phyloP scores from a whole-genome alignment of 305 asterid species.

The Solanum chacoense region DNA sequence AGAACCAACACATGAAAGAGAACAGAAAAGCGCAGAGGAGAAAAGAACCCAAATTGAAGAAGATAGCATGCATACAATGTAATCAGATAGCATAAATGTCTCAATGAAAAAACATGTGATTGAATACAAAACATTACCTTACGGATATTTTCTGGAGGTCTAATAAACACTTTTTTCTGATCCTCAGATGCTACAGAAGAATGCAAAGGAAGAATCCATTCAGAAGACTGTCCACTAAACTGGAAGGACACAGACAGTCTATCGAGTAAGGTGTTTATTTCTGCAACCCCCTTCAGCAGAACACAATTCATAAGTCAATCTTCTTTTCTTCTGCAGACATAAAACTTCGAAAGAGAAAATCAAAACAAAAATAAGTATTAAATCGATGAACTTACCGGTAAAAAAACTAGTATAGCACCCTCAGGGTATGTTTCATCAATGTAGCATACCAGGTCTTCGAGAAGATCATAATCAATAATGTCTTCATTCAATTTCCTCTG shows the following conservation, averaged over 20 bases:
- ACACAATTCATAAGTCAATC: neutral
- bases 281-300: slow-evolving; percentile 76
- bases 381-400: slow-evolving; percentile 51
- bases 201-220: slow-evolving; percentile 94
- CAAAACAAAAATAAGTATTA: slow-evolving; percentile 1
- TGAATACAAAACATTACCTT: slow-evolving; percentile 36
- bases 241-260: slow-evolving; percentile 63
- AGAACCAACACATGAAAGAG: neutral
- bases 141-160: slow-evolving; percentile 79
- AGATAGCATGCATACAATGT: neutral
- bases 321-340: neutral
- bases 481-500: slow-evolving; percentile 92
- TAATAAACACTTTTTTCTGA: slow-evolving; percentile 81
- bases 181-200: slow-evolving; percentile 92
- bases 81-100: neutral
- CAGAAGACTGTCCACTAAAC: slow-evolving; percentile 75
- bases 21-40: neutral
- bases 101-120: neutral
- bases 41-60: neutral
- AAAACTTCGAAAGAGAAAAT: neutral
- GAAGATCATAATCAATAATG: slow-evolving; percentile 78
- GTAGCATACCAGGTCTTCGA: slow-evolving; percentile 85
- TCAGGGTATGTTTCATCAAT: slow-evolving; percentile 67
- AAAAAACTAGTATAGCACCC: slow-evolving; percentile 82
- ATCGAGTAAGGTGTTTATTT: slow-evolving; percentile 66